Percentiles rank a stretch among this genome's conserved stretches.
Conservation (phyloP, 2,329 filamentous ascomycete species). For the Arthrobotrys megalospora region DNA sequence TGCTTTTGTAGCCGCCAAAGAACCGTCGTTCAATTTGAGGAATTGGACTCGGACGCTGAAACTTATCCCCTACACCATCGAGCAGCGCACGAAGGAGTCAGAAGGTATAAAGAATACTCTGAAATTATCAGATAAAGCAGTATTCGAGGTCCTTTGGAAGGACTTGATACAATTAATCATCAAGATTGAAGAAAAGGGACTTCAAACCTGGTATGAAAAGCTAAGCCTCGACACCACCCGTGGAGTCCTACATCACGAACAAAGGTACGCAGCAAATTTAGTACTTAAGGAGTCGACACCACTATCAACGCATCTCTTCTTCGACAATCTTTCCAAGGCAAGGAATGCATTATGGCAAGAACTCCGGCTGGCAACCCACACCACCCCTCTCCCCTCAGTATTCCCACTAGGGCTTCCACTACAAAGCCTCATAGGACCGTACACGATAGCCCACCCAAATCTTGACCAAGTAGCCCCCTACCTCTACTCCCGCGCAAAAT, state of each 20-base stretch:
- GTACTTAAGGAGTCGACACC: not conserved
- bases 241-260: not conserved
- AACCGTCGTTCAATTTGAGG: conserved; percentile 20
- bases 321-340: conserved; percentile 28
- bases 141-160: conserved; percentile 22
- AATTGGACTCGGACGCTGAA: not conserved
- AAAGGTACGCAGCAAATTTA: not conserved
- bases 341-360: conserved; percentile 32
- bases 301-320: conserved; percentile 1
- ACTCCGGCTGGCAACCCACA: not conserved
- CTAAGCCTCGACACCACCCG: not conserved
- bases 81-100: not conserved
- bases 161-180: conserved; percentile 9
- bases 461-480: conserved; percentile 5
- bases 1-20: not conserved
- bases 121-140: not conserved
- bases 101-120: not conserved
- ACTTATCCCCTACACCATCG: not conserved
- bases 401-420: conserved; percentile 38
- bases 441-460: not conserved
- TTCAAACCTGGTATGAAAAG: conserved; percentile 13
- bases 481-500: not conserved
- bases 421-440: conserved; percentile 8
- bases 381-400: not conserved
- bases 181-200: conserved; percentile 9